These are phyloP conservation scores for Rhodamnia rubescens DNA, from an alignment of 345 rosid genomes.

Conservation along the genomic window DNA sequence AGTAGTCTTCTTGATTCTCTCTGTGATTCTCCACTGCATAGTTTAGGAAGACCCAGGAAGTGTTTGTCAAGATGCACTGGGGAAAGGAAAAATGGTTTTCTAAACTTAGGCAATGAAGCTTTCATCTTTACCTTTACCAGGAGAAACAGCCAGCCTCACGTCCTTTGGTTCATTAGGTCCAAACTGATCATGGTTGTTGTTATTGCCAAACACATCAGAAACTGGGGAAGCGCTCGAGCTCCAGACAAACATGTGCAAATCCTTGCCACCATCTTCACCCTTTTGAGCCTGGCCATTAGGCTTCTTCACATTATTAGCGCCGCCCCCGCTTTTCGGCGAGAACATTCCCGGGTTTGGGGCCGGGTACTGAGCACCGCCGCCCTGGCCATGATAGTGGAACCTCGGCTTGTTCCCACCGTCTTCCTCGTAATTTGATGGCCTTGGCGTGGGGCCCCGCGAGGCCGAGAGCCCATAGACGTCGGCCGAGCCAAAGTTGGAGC, in stretches of 20 bases:
- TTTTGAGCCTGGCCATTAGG: slow-evolving; percentile 25
- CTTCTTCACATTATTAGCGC: slow-evolving; percentile 9
- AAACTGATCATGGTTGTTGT: slow-evolving; percentile 18
- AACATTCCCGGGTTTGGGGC: slow-evolving; percentile 96
- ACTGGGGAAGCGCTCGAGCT: slow-evolving; percentile 96
- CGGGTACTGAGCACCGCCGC: slow-evolving; percentile 66
- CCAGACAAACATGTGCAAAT: slow-evolving; percentile 98
- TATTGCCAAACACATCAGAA: slow-evolving; percentile 74
- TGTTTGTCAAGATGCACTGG: not conserved
- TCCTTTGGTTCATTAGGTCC: slow-evolving; percentile 50
- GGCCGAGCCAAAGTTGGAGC: slow-evolving; percentile 64
- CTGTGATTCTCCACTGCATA: slow-evolving; percentile 23
- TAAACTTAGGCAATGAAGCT: not conserved
- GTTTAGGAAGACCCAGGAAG: not conserved
- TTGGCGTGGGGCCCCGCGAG: slow-evolving; percentile 69
- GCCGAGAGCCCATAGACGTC: slow-evolving; percentile 33
- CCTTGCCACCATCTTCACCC: slow-evolving; percentile 44
- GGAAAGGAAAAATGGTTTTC: not conserved
- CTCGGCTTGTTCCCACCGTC: slow-evolving; percentile 41
- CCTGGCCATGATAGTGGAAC: slow-evolving; percentile 32
- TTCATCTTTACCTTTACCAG: slow-evolving; percentile 46
- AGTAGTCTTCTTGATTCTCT: slow-evolving; percentile 29
- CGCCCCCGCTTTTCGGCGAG: slow-evolving; percentile 15
- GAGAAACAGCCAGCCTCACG: slow-evolving; percentile 62
- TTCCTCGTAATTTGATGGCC: slow-evolving; percentile 84